These are phyloP conservation scores for Xerocomellus dryophilus DNA, from an alignment of 768 basidiomycete genomes.

Conservation along the genomic window DNA sequence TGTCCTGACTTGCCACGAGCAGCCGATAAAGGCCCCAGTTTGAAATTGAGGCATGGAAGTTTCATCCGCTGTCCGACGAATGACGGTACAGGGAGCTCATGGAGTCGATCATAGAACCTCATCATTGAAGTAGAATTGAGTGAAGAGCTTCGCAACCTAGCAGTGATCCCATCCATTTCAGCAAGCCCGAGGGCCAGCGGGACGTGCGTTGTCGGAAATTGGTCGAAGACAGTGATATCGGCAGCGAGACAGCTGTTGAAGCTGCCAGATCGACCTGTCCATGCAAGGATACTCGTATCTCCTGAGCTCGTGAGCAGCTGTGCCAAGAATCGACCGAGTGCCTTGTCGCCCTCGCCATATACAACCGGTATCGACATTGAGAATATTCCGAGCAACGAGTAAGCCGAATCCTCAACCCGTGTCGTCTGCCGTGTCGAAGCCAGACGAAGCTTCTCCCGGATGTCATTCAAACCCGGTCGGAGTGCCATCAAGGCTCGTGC, in stretches of 20 bases:
- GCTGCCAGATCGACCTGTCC: background rate
- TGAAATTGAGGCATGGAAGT: background rate
- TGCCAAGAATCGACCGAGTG: background rate
- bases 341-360: background rate
- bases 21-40: background rate
- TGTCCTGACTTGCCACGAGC: background rate
- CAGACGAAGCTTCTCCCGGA: background rate
- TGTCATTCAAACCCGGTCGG: background rate
- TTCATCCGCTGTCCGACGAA: background rate
- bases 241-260: background rate
- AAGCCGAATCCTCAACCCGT: background rate
- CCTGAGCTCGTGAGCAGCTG: background rate
- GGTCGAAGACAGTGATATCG: background rate
- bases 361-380: background rate
- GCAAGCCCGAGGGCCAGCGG: background rate
- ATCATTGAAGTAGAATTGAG: background rate
- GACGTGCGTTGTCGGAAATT: background rate
- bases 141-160: background rate
- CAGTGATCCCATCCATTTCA: background rate
- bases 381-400: background rate
- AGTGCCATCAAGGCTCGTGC: background rate
- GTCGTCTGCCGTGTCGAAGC: constrained; percentile 7
- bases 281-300: background rate
- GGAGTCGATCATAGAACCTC: background rate
- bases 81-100: background rate